These are phyloP conservation scores for Glomus cerebriforme DNA, from an alignment of 192 early-diverging fungal genomes.

Conservation along the genomic window DNA sequence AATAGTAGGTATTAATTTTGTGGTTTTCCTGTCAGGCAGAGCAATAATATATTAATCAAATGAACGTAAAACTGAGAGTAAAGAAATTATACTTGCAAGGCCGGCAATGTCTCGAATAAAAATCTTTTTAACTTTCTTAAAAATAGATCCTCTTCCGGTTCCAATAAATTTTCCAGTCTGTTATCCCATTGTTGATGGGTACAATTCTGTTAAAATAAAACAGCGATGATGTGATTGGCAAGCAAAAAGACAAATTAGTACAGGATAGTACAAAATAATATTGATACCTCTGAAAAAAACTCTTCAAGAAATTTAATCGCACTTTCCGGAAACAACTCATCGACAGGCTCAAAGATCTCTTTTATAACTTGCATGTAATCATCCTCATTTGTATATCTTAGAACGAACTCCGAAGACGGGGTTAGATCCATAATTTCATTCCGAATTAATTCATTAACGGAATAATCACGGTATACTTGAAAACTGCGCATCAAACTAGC, in stretches of 20 bases:
- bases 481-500: neutral
- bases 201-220: conserved; percentile 2
- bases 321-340: conserved; percentile 17
- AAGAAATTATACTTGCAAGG: conserved; percentile 26
- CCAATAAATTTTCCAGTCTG: conserved; percentile 7
- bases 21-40: no score
- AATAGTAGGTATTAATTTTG: no score
- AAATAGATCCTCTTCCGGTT: conserved; percentile 23
- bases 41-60: no score
- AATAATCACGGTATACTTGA: conserved; percentile 18
- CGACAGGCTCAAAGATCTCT: conserved; percentile 23
- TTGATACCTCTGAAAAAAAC: conserved; percentile 30
- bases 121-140: conserved; percentile 26
- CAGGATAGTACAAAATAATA: conserved; percentile 25
- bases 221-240: neutral
- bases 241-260: conserved; percentile 13
- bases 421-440: conserved; percentile 26
- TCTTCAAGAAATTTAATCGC: conserved; percentile 22
- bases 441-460: neutral
- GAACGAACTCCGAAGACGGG: conserved; percentile 22
- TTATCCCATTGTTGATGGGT: conserved; percentile 16
- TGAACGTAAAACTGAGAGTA: neutral
- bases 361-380: conserved; percentile 31
- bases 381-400: conserved; percentile 14
- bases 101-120: conserved; percentile 13